Evolutionary conservation across 306 rosid genomes (phyloP).

Genomic region (Vicia villosa): DNA sequence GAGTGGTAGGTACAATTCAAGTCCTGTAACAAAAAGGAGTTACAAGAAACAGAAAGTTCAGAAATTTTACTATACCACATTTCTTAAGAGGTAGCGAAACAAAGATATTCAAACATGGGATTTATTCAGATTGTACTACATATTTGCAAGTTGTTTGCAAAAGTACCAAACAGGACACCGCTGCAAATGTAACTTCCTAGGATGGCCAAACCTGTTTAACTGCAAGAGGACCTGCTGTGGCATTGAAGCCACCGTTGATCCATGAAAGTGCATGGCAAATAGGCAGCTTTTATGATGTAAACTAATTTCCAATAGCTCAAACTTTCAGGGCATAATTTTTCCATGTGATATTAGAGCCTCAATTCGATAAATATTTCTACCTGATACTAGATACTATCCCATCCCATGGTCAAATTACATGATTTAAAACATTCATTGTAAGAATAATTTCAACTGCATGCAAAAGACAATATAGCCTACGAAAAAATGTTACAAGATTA

Average conservation of each 20-base stretch:
- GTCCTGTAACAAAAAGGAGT: background rate
- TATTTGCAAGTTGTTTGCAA: background rate
- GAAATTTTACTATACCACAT: background rate
- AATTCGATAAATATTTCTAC: background rate
- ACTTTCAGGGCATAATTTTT: background rate
- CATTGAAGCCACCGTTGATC: background rate
- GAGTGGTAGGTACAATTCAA: constrained; percentile 1
- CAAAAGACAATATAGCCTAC: constrained; percentile 20
- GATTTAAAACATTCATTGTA: constrained; percentile 5
- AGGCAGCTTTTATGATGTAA: background rate
- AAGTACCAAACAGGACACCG: background rate
- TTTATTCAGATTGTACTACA: background rate
- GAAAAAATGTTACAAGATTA: constrained; percentile 22
- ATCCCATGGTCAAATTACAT: constrained; percentile 16
- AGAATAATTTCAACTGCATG: background rate
- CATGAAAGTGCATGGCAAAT: background rate
- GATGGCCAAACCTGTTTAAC: background rate
- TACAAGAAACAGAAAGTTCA: background rate
- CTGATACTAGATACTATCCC: background rate
- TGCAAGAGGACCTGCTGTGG: background rate
- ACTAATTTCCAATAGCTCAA: background rate
- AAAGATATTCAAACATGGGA: background rate
- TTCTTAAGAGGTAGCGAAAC: background rate
- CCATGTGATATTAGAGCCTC: background rate
- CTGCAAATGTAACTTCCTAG: background rate